Base-by-base conservation (phyloP, 2,329 filamentous ascomycete species). In the Clarireedia hainanense region DNA sequence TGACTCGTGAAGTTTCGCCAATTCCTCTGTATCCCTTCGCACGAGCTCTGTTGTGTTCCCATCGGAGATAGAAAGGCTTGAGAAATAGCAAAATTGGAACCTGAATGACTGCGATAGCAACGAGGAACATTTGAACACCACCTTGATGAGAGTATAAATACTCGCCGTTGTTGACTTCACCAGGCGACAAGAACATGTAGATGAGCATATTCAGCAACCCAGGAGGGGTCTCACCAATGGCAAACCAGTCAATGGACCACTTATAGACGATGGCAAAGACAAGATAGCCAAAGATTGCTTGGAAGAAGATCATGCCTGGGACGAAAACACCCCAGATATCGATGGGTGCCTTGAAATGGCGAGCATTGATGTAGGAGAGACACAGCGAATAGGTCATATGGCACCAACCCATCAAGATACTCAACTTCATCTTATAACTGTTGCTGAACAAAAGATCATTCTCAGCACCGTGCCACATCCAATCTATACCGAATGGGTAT, bases 351-450 rank as follows among this genome's bases (percentile, higher is more conserved):
- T 91, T 92, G 80, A 97, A 99, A 73, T 96, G 90, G 56, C 86
- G 85, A 50, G 91, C 92, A 69, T 99, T 99, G 78, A 96, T 82
- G 68, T 88, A 94, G 24, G 94, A 86, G 69, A 95, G 86, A 76
- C 88, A 91, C 47, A 99, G 83, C 17, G 94, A 97, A 75, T 96
- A 99, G 3, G 94, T 99, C 94, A 99, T 99, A 76, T 96, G 91
- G 57, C 83, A 83, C 94, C 95, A 99, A 71, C 95, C 94, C 62
- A 99, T 81, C 63, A 99, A 83, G 70, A 99, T 96, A 76, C 89
- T 95, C 75, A 99, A 88, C 80, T 99, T 99, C 94, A 99, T 99
- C 85, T 99, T 99, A 81, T 94, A 95, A 73, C 89, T 95, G 86
- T 99, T 99, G 71, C 84, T 88, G 76, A 99, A 99, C 50, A 99